phyloP scores from a whole-genome alignment of 2,329 filamentous ascomycete genomes.

The Hypoxylon sp. region DNA sequence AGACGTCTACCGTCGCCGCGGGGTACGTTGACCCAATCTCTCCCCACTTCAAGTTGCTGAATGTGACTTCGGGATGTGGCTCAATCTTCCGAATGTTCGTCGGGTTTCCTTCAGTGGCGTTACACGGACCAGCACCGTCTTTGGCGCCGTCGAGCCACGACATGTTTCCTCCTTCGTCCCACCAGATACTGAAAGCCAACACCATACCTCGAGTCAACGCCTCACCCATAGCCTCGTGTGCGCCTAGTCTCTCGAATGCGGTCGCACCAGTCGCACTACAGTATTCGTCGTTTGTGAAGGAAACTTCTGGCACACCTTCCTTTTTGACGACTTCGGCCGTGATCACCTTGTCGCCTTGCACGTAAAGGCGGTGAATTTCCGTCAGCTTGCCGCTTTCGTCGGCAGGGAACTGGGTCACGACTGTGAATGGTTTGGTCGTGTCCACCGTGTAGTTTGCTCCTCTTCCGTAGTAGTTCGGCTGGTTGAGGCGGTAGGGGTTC shows the following conservation, averaged over 20 bases:
- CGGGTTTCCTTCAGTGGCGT: conserved; percentile 63
- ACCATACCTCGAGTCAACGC: conserved; percentile 64
- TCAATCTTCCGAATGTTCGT: conserved; percentile 60
- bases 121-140: conserved; percentile 66
- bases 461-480: conserved; percentile 54
- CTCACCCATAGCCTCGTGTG: conserved; percentile 60
- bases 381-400: conserved; percentile 52
- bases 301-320: conserved; percentile 54
- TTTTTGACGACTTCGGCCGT: conserved; percentile 53
- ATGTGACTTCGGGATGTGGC: conserved; percentile 66
- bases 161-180: conserved; percentile 66
- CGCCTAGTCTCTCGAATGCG: conserved; percentile 57
- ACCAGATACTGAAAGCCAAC: conserved; percentile 67
- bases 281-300: conserved; percentile 56
- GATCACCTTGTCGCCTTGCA: conserved; percentile 57
- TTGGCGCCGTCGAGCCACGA: conserved; percentile 68
- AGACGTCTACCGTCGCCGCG: conserved; percentile 22
- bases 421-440: conserved; percentile 56
- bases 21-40: conserved; percentile 66
- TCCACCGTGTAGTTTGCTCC: conserved; percentile 54
- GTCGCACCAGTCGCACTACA: conserved; percentile 55
- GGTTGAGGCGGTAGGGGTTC: conserved; percentile 56
- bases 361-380: conserved; percentile 56
- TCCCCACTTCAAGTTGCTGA: conserved; percentile 70
- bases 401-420: conserved; percentile 58